Evolutionary conservation across 345 rosid genomes (phyloP).

Genomic region (Eucalyptus sp.): DNA sequence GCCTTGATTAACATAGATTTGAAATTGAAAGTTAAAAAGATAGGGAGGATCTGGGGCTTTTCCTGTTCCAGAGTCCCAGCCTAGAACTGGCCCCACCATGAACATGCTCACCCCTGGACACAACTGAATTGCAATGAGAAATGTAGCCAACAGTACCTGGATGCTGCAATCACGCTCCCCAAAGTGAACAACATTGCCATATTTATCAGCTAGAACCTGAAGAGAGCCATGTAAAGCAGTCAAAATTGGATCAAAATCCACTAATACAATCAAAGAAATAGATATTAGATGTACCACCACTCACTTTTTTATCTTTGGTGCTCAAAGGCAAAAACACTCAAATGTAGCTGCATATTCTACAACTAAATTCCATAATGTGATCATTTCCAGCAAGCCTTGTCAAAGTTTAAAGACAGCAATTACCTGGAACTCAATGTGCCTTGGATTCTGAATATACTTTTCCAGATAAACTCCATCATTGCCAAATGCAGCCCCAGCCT

Average conservation of each 20-base stretch:
- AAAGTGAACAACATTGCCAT: slow-evolving; percentile 94
- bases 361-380: not conserved
- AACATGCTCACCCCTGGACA: not conserved
- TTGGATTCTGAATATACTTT: slow-evolving; percentile 85
- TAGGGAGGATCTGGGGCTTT: not conserved
- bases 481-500: slow-evolving; percentile 98
- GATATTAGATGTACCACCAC: not conserved
- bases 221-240: slow-evolving; percentile 1
- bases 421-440: slow-evolving; percentile 99
- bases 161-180: slow-evolving; percentile 99
- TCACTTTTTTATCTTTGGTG: not conserved
- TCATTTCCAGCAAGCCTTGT: not conserved
- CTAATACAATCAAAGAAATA: not conserved
- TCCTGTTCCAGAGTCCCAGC: not conserved
- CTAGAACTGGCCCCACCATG: not conserved
- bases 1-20: not conserved
- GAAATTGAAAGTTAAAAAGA: not conserved
- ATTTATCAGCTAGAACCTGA: slow-evolving; percentile 95
- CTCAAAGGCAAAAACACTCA: not conserved
- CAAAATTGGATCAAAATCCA: not conserved
- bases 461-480: slow-evolving; percentile 98
- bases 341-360: not conserved
- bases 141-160: slow-evolving; percentile 42
- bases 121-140: not conserved
- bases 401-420: not conserved